Evolutionary conservation across 2,329 filamentous ascomycete species (phyloP), one percentile per base, ranked within the genome.

Genomic region (Aspergillus texensis): DNA sequence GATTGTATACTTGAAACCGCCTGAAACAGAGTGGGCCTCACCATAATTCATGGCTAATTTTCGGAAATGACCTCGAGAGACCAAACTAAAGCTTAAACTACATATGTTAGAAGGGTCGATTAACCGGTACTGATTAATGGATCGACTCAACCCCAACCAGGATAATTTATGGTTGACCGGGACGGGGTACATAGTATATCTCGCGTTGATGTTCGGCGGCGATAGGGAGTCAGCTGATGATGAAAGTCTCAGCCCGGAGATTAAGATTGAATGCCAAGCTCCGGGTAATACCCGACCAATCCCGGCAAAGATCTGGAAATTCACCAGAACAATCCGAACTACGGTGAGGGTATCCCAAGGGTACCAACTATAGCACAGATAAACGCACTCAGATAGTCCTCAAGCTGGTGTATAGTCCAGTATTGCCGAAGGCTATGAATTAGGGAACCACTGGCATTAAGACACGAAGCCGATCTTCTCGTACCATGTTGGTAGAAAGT

Each of bases 51-150:
- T 50, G 46, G 46, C 26, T 50, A 50, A 30, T 50, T 26, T 30
- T 50, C 46, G 46, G 46, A 28, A 30, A 50, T 50, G 26, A 50
- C 16, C 9, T 3, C 24, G 9, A 48, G 12, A 9, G 26, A 12
- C 6, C 9, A 8, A 12, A 34, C 10, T 32, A 11, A 24, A 48
- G 1, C 12, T 6, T 14, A 52, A 32, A 1, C 19, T n/a, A n/a
- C 28, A 4, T n/a, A 11, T 4, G 3, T 2, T 3, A n/a, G 10
- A n/a, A 14, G 3, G 0, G 1, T 30, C 4, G 2, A 52, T 30
- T 52, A 11, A 52, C 16, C 2, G 16, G 19, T 10, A 12, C 32
- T 12, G 32, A 12, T 3, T 34, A 30, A 11, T 9, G 8, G 3
- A 32, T 52, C 1, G 48, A 19, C 26, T 14, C 14, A 24, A 24